Evolutionary conservation across 1,284 basidiomycete species (phyloP), one percentile per base, ranked within the genome.

Genomic region (Puccinia sorghi): DNA sequence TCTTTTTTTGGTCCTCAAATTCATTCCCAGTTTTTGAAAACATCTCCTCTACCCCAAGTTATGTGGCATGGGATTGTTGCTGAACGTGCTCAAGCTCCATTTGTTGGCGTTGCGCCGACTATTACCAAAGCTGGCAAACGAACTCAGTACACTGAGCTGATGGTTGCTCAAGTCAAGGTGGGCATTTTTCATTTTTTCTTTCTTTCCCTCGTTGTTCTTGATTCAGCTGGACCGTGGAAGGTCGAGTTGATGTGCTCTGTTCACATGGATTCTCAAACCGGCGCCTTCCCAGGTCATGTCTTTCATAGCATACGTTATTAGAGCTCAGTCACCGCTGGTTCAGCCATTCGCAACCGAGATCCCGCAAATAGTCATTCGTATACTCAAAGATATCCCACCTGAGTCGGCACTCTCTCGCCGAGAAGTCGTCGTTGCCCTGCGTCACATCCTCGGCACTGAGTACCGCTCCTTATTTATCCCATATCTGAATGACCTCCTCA

Each of bases 121-220:
- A 87, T 87, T 87, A 88, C 20, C 63, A 88, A 88, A 37, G 90
- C 94, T 74, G 89, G 88, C 82, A 97, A 97, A 84, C 84, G 89
- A 11, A 87, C 89, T 50, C 88, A 92, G 52, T 99, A 95, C 85
- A 88, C 89, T 32, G 96, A 98, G 84, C 91, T 98, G 82, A 90
- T 97, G 81, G 90, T 90, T 77, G 92, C 94, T 0, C 96, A 99
- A 85, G 92, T 97, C 83, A 99, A 95, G 88, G 93, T 92, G 81
- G 64, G 84, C 6, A 61, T 22, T 6, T 32, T 50, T 22, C 52
- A 0, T 59, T 67, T 50, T 9, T 7, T 11, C 37, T n/a, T 3
- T n/a, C 32, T 52, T n/a, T n/a, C n/a, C n/a, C n/a, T 48, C n/a
- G 25, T 69, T 27, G n/a, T 13, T 67, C 22, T 48, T 67, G 22